These are phyloP conservation scores for Didymella lethalis DNA, from an alignment of 2,329 filamentous ascomycete species.

Conservation along the genomic window DNA sequence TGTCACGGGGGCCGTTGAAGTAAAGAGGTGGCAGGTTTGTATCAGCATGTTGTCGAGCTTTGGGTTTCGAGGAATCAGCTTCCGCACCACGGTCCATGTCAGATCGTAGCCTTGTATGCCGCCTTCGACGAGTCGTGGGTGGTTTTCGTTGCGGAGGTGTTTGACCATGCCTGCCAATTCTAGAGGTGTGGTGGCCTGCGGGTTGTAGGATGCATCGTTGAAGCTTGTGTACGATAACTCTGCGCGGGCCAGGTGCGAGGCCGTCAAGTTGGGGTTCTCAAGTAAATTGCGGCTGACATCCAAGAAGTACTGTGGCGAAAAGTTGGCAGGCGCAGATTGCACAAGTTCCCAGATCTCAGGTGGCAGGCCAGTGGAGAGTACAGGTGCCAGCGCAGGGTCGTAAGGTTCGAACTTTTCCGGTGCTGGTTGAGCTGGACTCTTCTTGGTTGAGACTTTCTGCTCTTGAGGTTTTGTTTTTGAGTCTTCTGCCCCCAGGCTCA, in stretches of 20 bases:
- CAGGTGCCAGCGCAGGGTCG: constrained; percentile 37
- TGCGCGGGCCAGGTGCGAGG: constrained; percentile 78
- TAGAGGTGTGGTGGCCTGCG: constrained; percentile 39
- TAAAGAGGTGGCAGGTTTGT: constrained; percentile 83
- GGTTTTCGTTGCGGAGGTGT: constrained; percentile 58
- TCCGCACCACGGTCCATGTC: constrained; percentile 74
- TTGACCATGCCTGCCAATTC: constrained; percentile 56
- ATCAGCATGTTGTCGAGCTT: constrained; percentile 76
- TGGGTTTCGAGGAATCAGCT: constrained; percentile 82
- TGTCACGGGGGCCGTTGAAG: constrained; percentile 26
- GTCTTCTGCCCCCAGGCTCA: neutral
- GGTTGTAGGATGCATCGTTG: constrained; percentile 48
- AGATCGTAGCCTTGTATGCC: constrained; percentile 52
- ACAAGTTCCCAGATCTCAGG: constrained; percentile 49
- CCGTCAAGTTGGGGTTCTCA: constrained; percentile 81
- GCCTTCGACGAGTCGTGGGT: constrained; percentile 38
- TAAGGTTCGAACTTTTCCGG: constrained; percentile 45
- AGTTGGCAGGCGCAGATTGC: constrained; percentile 62
- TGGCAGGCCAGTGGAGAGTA: constrained; percentile 41
- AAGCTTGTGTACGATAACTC: constrained; percentile 71
- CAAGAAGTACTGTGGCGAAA: constrained; percentile 69
- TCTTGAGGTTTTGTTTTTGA: neutral
- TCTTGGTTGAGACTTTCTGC: neutral
- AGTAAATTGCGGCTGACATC: constrained; percentile 77
- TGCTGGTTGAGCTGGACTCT: neutral